Percentiles rank a stretch among this genome's conserved stretches.
Evolutionary conservation across 495 filamentous ascomycete genomes (phyloP).

Genomic region (Ramalina peruviana): DNA sequence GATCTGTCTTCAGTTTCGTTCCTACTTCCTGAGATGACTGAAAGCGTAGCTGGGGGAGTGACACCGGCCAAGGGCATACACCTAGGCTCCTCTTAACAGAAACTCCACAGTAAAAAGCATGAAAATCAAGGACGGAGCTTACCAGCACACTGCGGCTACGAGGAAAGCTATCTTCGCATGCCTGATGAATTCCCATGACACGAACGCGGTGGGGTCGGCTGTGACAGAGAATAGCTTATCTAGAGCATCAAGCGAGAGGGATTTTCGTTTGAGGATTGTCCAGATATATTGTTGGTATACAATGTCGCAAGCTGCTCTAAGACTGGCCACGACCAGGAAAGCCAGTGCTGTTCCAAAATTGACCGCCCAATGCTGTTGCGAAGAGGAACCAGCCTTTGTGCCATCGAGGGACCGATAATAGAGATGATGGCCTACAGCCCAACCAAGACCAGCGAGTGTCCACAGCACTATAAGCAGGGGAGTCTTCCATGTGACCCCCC

Average conservation of each 20-base stretch:
- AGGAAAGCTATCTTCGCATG: constrained; percentile 1
- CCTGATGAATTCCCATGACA: background rate
- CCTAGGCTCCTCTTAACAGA: background rate
- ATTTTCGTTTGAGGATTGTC: constrained; percentile 5
- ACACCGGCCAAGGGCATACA: constrained; percentile 4
- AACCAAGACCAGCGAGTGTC: background rate
- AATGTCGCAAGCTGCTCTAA: background rate
- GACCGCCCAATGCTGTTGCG: constrained; percentile 2
- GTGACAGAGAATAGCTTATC: constrained; percentile 7
- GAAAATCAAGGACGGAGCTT: background rate
- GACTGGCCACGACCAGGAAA: constrained; percentile 5
- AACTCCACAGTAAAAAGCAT: background rate
- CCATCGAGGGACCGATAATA: constrained; percentile 9
- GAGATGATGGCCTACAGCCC: constrained; percentile 6
- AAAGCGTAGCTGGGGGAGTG: constrained; percentile 5
- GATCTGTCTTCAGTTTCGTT: background rate
- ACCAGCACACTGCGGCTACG: background rate
- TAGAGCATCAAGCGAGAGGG: constrained; percentile 1
- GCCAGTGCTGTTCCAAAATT: constrained; percentile 7
- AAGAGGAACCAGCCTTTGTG: background rate
- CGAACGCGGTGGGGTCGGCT: background rate
- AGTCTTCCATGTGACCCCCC: constrained; percentile 5
- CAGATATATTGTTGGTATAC: constrained; percentile 12
- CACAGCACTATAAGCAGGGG: constrained; percentile 1
- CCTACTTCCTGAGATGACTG: background rate